These are phyloP conservation scores for Hydnomerulius pinastri DNA, from an alignment of 768 basidiomycete species.

Conservation along the genomic window DNA sequence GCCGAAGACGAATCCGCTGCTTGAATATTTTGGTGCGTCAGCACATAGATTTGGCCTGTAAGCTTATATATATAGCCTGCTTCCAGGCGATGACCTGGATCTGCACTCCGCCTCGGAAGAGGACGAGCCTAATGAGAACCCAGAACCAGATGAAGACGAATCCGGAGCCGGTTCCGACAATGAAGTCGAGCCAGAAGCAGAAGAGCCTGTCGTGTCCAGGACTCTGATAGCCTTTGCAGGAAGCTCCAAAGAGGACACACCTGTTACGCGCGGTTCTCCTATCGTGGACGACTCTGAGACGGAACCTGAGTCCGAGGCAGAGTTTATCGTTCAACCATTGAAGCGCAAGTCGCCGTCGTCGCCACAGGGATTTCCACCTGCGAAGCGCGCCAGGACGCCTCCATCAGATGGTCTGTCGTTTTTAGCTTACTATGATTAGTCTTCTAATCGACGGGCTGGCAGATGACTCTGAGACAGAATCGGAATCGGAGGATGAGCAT, in stretches of 20 bases:
- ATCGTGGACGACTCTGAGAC: conserved; percentile 29
- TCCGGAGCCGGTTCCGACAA: conserved; percentile 19
- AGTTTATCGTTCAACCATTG: background rate
- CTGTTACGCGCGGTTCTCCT: background rate
- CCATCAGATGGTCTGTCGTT: conserved; percentile 19
- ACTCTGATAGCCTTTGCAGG: conserved; percentile 14
- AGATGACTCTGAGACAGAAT: conserved; percentile 49
- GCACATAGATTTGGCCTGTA: background rate
- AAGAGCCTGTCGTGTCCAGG: conserved; percentile 24
- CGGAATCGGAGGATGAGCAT: conserved; percentile 39
- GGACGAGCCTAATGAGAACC: conserved; percentile 21
- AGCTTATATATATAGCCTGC: background rate
- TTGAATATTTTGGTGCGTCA: conserved; percentile 50
- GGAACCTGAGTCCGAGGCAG: conserved; percentile 35
- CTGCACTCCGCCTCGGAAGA: conserved; percentile 56
- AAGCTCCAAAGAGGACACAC: conserved; percentile 5
- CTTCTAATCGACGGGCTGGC: background rate
- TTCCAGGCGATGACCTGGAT: conserved; percentile 42
- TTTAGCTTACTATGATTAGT: no score
- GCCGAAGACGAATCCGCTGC: conserved; percentile 41
- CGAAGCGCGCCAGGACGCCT: conserved; percentile 21
- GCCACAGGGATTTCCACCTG: conserved; percentile 4
- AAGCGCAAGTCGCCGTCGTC: conserved; percentile 30
- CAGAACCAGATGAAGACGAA: conserved; percentile 22
- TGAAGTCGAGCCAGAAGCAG: conserved; percentile 24